Evolutionary conservation across 2,329 filamentous ascomycete species (phyloP), one percentile per base, ranked within the genome.

Genomic region (Colletotrichum nymphaeae): DNA sequence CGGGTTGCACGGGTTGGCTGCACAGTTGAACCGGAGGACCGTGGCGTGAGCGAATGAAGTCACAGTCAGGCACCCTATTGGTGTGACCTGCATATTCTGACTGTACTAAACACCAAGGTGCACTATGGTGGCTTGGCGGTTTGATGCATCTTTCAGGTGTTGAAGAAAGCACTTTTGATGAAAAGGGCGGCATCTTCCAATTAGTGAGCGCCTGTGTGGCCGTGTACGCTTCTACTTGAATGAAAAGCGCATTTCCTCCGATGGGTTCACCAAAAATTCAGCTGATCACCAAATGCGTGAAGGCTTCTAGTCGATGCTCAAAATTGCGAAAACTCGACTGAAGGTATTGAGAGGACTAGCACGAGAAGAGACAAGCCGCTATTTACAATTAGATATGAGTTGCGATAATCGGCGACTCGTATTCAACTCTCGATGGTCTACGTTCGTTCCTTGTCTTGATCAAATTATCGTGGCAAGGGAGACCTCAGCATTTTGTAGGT

Each of bases 21-120:
- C 14, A 49, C 56, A 16, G n/a, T 53, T 42, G 52, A 26, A n/a
- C n/a, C 53, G 53, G 30, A 64, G 28, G 16, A 56, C n/a, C 28
- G 66, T 73, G 60, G 70, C 66, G 59, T 58, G 35, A 46, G 70
- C 66, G 59, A 42, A 60, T 73, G 42, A 60, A 69, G 55, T 65
- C 66, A 73, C 42, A 30, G 52, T 30, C 5, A 24, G 4, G 12
- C 30, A 14, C 19, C 12, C 28, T 37, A 70, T 73, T 70, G 66
- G 70, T 28, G 55, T 55, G 28, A 16, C 9, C 19, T 55, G 66
- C 53, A 64, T 55, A 30, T 28, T 42, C 56, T 37, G 30, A n/a
- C 35, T 30, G n/a, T 24, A 5, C 22, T 42, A 64, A n/a, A 28
- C 30, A 53, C 35, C 8, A 59, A 22, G 2, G 14, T 28, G 32